Evolutionary conservation across 495 filamentous ascomycete species (phyloP).

Genomic region (Penicillium atrosanguineum): DNA sequence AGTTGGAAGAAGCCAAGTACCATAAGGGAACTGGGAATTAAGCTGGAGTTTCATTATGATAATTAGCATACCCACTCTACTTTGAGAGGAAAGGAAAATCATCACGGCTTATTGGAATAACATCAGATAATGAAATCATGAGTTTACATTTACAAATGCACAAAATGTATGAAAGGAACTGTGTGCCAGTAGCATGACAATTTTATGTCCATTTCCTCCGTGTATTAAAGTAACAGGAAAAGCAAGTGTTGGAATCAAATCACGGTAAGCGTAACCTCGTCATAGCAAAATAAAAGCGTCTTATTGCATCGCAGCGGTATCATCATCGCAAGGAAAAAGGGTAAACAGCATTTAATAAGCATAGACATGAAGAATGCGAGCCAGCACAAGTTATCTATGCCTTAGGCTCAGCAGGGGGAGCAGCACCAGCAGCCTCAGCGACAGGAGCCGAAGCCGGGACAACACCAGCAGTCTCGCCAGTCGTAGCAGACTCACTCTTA

Average conservation of each 20-base stretch:
- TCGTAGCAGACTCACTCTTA: conserved; percentile 48
- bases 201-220: conserved; percentile 12
- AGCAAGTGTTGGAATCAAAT: conserved; percentile 11
- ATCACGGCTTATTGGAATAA: not conserved
- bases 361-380: conserved; percentile 6
- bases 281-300: conserved; percentile 5
- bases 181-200: not conserved
- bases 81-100: not conserved
- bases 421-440: conserved; percentile 21
- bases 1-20: conserved; percentile 64
- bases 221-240: conserved; percentile 1
- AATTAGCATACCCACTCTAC: not conserved
- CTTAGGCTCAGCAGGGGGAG: conserved; percentile 32
- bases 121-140: conserved; percentile 7
- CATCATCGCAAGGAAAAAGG: not conserved
- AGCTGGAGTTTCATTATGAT: not conserved
- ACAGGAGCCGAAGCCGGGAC: conserved; percentile 13
- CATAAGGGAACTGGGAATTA: conserved; percentile 35
- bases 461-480: conserved; percentile 14
- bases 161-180: too few species aligned
- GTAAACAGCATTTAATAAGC: not conserved
- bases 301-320: not conserved
- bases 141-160: conserved; percentile 1
- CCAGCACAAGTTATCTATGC: conserved; percentile 16
- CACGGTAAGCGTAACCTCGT: conserved; percentile 16